Evolutionary conservation across 257 asterid genomes (phyloP), one percentile per base, ranked within the genome.

Genomic region (Solanum okadae): DNA sequence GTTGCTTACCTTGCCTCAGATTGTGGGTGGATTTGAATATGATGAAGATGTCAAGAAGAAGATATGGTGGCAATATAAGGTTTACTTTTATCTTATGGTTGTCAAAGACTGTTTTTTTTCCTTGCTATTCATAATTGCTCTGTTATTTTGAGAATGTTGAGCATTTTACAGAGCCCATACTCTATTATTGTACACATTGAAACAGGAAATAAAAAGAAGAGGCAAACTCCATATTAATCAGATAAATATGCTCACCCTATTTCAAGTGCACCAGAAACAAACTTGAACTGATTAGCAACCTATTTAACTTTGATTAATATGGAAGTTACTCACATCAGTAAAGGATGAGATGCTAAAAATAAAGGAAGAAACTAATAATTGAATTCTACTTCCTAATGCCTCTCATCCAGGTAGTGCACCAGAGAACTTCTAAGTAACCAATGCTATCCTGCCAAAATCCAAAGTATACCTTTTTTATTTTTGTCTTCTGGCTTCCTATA

Each of bases 21-120:
- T 97, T 87, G 91, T 94, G 89, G 99, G 98, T 88, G 98, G 98
- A 85, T 85, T 96, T 90, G 94, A 96, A 65, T 97, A 90, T 89
- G 99, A 97, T 77, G 99, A 97, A 56, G 98, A 96, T 56, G 95
- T 96, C 91, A 97, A 96, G 95, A 95, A 94, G 94, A 96, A 94
- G 90, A 95, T 97, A 85, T 97, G 99, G 98, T 96, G 98, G 98
- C 92, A 97, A 87, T 97, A 97, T 93, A 93, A 96, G 99, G 99
- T 97, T 52, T 83, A 9, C 23, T 86, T 87, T 68, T 76, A 87
- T 68, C 84, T 77, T 22, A 70, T 56, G 42, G 78, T 83, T 83
- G 56, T 25, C 59, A 27, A 25, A 31, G 61, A 42, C 9, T 1
- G 38, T 7, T 56, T 25, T 81, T 77, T 27, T 49, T 20, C 49